phyloP scores from a whole-genome alignment of 306 rosid species.

The Pyrus communis region DNA sequence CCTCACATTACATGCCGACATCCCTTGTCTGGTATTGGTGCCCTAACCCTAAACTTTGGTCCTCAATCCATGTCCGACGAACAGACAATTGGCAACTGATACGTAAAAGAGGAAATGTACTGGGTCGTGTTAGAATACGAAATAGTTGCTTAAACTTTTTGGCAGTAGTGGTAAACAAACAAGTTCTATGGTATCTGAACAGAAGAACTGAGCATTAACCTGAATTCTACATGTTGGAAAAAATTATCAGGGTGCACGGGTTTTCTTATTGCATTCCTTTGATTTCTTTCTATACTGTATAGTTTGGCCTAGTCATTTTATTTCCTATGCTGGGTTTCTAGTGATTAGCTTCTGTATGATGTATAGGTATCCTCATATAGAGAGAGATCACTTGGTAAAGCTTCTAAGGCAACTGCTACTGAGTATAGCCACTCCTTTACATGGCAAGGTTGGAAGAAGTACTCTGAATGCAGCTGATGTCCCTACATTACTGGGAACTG shows the following conservation, averaged over 20 bases:
- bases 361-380: slow-evolving; percentile 72
- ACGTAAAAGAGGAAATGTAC: not conserved
- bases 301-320: not conserved
- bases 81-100: not conserved
- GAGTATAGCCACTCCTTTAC: slow-evolving; percentile 39
- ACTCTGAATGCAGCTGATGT: slow-evolving; percentile 79
- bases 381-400: slow-evolving; percentile 76
- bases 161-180: not conserved
- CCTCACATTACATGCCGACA: not conserved
- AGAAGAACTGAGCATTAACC: not conserved
- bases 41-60: not conserved
- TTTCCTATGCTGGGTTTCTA: not conserved
- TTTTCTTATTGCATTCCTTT: not conserved
- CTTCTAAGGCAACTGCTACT: slow-evolving; percentile 69
- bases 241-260: not conserved
- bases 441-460: slow-evolving; percentile 41
- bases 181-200: not conserved
- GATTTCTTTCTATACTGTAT: not conserved
- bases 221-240: not conserved
- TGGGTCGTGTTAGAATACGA: not conserved
- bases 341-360: slow-evolving; percentile 17
- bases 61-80: not conserved
- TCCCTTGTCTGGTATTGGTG: not conserved
- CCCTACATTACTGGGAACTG: slow-evolving; percentile 85
- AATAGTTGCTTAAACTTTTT: not conserved